Conservation (phyloP, 345 rosid genomes). For the Psidium friedrichsthalianum region DNA sequence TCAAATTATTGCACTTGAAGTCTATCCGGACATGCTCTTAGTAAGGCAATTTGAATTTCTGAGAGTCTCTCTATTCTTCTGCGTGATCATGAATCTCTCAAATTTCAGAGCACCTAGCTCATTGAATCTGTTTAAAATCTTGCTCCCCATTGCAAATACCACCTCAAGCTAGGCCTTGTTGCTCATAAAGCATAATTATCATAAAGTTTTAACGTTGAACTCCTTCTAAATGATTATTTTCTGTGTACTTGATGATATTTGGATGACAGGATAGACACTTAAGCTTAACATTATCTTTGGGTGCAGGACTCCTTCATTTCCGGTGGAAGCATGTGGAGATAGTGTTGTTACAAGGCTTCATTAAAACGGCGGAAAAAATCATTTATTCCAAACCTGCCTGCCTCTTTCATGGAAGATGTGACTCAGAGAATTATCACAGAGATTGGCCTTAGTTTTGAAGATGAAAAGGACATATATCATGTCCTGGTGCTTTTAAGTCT, state of each 20-base stretch:
- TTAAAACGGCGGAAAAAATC: constrained; percentile 11
- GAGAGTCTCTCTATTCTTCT: not conserved
- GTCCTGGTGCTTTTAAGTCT: constrained; percentile 31
- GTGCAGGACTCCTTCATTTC: constrained; percentile 14
- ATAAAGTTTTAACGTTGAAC: not conserved
- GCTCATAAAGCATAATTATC: not conserved
- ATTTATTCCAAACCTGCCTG: constrained; percentile 30
- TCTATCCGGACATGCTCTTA: not conserved
- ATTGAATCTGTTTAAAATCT: not conserved
- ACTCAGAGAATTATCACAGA: constrained; percentile 18
- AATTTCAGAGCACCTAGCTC: not conserved
- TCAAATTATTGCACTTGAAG: not conserved
- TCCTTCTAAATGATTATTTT: not conserved
- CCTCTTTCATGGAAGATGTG: constrained; percentile 22
- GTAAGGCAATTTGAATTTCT: not conserved
- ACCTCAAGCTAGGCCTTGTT: not conserved
- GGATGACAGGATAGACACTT: not conserved
- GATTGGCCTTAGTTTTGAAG: constrained; percentile 20
- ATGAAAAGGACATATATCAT: constrained; percentile 36
- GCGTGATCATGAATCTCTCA: not conserved
- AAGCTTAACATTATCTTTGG: not conserved
- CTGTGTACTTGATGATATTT: not conserved
- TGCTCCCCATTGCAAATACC: not conserved
- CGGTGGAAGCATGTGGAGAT: constrained; percentile 6
- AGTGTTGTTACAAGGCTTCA: constrained; percentile 10